phyloP scores from a whole-genome alignment of 2,329 filamentous ascomycete genomes.

The Venturiaceae sp. region DNA sequence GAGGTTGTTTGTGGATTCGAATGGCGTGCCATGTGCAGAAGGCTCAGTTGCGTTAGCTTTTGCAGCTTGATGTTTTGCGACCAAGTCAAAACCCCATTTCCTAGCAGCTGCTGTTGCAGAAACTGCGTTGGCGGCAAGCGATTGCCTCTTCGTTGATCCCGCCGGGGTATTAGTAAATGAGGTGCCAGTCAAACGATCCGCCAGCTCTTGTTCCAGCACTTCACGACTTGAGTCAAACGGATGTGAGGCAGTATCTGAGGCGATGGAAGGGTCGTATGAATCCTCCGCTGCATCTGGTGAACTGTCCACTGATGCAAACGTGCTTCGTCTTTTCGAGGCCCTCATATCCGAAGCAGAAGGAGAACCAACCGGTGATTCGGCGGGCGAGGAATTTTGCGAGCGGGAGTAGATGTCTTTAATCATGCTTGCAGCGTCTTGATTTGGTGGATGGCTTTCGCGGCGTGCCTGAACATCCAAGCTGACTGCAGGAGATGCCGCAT shows the following conservation, averaged over 20 bases:
- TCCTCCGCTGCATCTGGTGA: background rate
- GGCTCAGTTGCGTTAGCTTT: background rate
- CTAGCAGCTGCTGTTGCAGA: constrained; percentile 47
- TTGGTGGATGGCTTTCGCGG: constrained; percentile 42
- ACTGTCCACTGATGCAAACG: background rate
- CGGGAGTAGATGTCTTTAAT: constrained; percentile 61
- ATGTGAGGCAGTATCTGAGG: background rate
- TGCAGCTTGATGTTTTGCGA: constrained; percentile 19
- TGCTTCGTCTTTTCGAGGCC: background rate
- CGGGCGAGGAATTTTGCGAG: constrained; percentile 23
- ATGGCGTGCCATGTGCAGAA: background rate
- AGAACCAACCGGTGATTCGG: constrained; percentile 5
- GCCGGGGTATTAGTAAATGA: constrained; percentile 22
- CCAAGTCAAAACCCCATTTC: constrained; percentile 48
- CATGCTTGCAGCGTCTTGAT: constrained; percentile 49
- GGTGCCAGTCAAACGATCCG: constrained; percentile 22
- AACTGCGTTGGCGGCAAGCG: constrained; percentile 18
- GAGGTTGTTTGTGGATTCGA: constrained; percentile 19
- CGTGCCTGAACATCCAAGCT: constrained; percentile 57
- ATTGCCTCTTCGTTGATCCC: background rate
- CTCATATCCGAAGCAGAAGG: background rate
- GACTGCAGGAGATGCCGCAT: constrained; percentile 54
- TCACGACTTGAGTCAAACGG: background rate
- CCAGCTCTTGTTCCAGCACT: constrained; percentile 12
- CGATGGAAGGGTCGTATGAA: background rate